Conservation (phyloP, 306 rosid species). For the Alnus rubra region DNA sequence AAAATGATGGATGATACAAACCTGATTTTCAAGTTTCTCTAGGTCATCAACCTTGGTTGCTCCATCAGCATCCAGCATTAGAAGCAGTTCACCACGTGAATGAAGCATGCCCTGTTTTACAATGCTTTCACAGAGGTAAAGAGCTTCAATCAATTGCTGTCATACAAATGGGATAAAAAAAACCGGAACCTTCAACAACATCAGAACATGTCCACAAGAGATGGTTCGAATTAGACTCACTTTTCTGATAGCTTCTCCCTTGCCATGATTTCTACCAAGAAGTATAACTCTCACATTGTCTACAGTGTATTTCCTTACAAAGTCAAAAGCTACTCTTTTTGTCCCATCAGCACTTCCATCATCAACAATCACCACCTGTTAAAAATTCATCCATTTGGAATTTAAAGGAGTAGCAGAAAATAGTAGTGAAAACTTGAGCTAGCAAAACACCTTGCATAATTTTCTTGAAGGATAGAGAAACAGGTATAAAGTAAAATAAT, state of each 20-base stretch:
- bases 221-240: constrained; percentile 63
- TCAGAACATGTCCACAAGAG: constrained; percentile 15
- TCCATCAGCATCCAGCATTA: constrained; percentile 99
- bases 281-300: constrained; percentile 85
- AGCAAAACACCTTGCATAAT: neutral
- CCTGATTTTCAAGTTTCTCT: constrained; percentile 95
- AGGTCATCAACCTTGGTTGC: constrained; percentile 85
- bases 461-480: neutral
- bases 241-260: constrained; percentile 98
- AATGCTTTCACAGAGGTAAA: constrained; percentile 78
- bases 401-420: neutral
- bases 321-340: constrained; percentile 82
- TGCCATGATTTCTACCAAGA: constrained; percentile 91
- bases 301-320: constrained; percentile 71
- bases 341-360: constrained; percentile 95
- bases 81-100: constrained; percentile 94
- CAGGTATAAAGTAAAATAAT: neutral
- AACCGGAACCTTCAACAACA: constrained; percentile 10
- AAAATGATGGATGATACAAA: constrained; percentile 23
- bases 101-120: constrained; percentile 97
- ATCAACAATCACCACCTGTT: constrained; percentile 81
- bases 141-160: constrained; percentile 59
- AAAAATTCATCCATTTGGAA: constrained; percentile 32
- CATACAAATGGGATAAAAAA: constrained; percentile 9
- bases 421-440: neutral